phyloP scores from a whole-genome alignment of 2,329 filamentous ascomycete genomes.

The Ceratocystis huliohia region DNA sequence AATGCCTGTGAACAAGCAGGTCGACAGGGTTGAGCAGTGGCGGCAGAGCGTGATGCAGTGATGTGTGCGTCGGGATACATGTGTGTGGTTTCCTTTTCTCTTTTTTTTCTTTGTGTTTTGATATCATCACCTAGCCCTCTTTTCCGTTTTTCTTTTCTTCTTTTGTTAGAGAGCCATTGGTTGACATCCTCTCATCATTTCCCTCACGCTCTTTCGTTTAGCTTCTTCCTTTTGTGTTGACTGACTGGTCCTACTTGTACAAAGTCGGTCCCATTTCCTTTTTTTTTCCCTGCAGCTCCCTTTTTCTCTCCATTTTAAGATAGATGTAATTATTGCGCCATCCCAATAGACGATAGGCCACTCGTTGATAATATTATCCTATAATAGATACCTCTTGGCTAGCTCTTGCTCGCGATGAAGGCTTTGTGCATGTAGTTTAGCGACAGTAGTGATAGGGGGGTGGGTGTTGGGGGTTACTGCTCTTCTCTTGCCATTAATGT shows the following conservation, averaged over 20 bases:
- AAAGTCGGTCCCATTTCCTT: not conserved
- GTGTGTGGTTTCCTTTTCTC: no score
- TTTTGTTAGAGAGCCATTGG: not conserved
- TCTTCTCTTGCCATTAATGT: no score
- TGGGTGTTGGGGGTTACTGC: no score
- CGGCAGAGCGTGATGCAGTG: constrained; percentile 30
- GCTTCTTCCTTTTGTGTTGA: not conserved
- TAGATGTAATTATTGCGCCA: not conserved
- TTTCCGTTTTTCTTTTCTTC: not conserved
- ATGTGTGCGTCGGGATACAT: no score
- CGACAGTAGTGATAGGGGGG: no score
- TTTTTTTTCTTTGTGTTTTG: not conserved
- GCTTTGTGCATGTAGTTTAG: no score
- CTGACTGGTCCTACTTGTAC: not conserved
- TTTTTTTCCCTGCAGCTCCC: not conserved
- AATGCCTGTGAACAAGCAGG: constrained; percentile 17
- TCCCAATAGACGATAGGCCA: not conserved
- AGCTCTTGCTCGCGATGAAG: no score
- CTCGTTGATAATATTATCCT: not conserved
- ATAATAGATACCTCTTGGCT: not conserved
- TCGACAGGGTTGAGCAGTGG: constrained; percentile 33
- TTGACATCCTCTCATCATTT: not conserved
- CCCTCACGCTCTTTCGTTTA: not conserved
- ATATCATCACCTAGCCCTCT: not conserved
- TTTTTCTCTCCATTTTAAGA: not conserved